phyloP scores from a whole-genome alignment of 495 filamentous ascomycete genomes.

The Penicillium dipodomyicola region DNA sequence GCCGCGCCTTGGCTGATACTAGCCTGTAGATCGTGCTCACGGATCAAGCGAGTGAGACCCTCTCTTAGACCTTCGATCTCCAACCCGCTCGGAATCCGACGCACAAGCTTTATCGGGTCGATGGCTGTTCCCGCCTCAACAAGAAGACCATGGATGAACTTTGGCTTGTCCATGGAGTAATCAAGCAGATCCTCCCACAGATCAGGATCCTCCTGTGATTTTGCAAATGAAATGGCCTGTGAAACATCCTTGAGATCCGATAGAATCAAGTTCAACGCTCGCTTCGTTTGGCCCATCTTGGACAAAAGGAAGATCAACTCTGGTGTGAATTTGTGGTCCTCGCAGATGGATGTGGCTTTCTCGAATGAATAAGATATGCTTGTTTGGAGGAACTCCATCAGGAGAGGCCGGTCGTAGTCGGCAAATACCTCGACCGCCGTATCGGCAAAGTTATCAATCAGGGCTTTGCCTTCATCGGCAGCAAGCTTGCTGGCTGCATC shows the following conservation, averaged over 20 bases:
- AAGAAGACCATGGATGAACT: slow-evolving; percentile 86
- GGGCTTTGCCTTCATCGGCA: slow-evolving; percentile 62
- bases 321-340: slow-evolving; percentile 70
- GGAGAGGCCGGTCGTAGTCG: slow-evolving; percentile 68
- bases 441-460: slow-evolving; percentile 84
- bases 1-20: slow-evolving; percentile 89
- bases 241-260: slow-evolving; percentile 82
- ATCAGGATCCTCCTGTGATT: slow-evolving; percentile 83
- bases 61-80: slow-evolving; percentile 87
- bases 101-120: slow-evolving; percentile 82
- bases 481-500: slow-evolving; percentile 47
- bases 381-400: slow-evolving; percentile 83
- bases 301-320: slow-evolving; percentile 93
- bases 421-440: slow-evolving; percentile 82
- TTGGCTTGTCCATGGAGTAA: slow-evolving; percentile 94
- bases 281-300: slow-evolving; percentile 89
- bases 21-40: slow-evolving; percentile 89
- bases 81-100: slow-evolving; percentile 85
- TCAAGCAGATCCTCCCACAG: slow-evolving; percentile 93
- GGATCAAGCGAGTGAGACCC: slow-evolving; percentile 79
- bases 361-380: slow-evolving; percentile 83
- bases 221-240: slow-evolving; percentile 89
- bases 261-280: slow-evolving; percentile 87
- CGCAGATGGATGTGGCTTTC: slow-evolving; percentile 71
- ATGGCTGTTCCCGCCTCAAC: slow-evolving; percentile 93